A percentile compares a stretch with the other conserved stretches of the same genome.
Conservation (phyloP, 371 early-diverging fungal species). For the Synchytrium microbalum region DNA sequence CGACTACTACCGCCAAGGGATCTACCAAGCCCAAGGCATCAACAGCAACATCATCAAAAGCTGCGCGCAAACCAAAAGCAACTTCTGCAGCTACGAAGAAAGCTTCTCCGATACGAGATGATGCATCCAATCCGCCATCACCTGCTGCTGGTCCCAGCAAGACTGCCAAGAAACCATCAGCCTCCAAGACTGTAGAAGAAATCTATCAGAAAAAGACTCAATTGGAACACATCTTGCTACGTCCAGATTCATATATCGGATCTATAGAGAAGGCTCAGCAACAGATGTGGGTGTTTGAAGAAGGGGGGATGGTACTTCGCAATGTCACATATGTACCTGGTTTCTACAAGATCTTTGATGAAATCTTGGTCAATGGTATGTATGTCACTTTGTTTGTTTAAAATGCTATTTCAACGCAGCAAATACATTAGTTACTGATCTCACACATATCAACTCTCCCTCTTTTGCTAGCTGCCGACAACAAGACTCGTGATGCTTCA, state of each 20-base stretch:
- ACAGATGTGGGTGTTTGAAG: constrained; percentile 68
- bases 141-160: neutral
- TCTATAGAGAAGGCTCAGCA: constrained; percentile 82
- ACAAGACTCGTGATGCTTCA: constrained; percentile 76
- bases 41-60: neutral
- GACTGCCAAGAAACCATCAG: neutral
- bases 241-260: constrained; percentile 99
- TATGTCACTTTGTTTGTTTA: neutral
- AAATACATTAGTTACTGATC: constrained; percentile 45
- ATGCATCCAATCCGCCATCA: neutral
- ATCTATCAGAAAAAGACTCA: constrained; percentile 99
- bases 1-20: neutral
- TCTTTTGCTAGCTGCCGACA: constrained; percentile 27
- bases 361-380: constrained; percentile 95
- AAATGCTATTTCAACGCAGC: constrained; percentile 63
- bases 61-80: neutral
- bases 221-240: constrained; percentile 95
- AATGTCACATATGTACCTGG: constrained; percentile 91
- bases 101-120: neutral
- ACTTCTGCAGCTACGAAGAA: neutral
- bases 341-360: constrained; percentile 99
- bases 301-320: constrained; percentile 59
- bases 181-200: constrained; percentile 47
- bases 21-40: neutral
- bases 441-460: no score